Conservation (phyloP, 108 stramenopile species). For the Cyclotella distinguenda region DNA sequence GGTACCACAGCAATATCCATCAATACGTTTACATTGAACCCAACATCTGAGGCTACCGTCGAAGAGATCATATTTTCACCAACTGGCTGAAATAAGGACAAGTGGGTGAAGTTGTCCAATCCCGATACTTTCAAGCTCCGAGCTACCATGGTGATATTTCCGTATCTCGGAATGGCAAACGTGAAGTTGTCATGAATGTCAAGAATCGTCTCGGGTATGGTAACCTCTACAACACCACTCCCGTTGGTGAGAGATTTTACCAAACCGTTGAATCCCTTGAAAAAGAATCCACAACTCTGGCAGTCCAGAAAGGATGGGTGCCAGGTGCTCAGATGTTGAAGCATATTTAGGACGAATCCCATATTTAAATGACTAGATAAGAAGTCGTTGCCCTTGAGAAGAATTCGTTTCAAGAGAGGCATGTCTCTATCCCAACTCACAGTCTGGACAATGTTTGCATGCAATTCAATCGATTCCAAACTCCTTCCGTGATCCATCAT, state of each 20-base stretch:
- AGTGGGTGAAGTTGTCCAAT: constrained; percentile 50
- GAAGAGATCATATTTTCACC: constrained; percentile 27
- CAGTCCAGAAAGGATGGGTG: not conserved
- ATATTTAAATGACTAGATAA: constrained; percentile 43
- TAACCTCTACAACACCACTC: constrained; percentile 4
- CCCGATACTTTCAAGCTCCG: constrained; percentile 46
- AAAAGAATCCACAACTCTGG: constrained; percentile 58
- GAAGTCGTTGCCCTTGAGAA: constrained; percentile 25
- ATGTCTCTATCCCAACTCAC: constrained; percentile 44
- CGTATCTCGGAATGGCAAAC: constrained; percentile 44
- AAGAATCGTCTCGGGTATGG: constrained; percentile 33
- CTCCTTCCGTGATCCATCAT: not conserved
- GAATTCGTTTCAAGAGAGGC: constrained; percentile 34
- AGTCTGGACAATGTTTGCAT: not conserved
- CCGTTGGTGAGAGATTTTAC: constrained; percentile 46
- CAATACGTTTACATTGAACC: constrained; percentile 35
- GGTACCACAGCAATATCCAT: constrained; percentile 48
- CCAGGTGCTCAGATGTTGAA: constrained; percentile 27
- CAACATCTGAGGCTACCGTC: constrained; percentile 23
- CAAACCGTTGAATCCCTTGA: constrained; percentile 68
- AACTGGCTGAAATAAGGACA: constrained; percentile 48
- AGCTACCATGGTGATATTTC: constrained; percentile 21
- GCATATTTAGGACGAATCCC: constrained; percentile 30
- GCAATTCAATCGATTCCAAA: not conserved
- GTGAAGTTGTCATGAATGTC: constrained; percentile 44